phyloP scores from a whole-genome alignment of 2,329 filamentous ascomycete genomes.

The Trichothecium sympodiale region DNA sequence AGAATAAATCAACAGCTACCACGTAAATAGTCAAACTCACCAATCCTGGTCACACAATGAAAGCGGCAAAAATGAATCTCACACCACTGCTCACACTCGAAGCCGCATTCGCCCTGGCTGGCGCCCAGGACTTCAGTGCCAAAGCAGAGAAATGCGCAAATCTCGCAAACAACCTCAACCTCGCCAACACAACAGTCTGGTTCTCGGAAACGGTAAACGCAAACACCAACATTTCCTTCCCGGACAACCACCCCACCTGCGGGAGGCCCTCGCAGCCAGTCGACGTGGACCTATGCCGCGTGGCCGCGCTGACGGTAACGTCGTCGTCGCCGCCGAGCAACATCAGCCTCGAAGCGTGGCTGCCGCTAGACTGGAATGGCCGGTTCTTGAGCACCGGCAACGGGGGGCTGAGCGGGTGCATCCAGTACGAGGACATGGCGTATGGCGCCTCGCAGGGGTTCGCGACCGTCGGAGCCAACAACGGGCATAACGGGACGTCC shows the following conservation, averaged over 20 bases:
- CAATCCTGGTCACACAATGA: too few species aligned
- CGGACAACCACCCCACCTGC: conserved; percentile 28
- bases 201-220: conserved; percentile 22
- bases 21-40: too few species aligned
- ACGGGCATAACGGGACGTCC: conserved; percentile 35
- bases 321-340: conserved; percentile 28
- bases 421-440: conserved; percentile 34
- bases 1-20: too few species aligned
- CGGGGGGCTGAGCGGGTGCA: conserved; percentile 36
- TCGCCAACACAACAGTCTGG: conserved; percentile 21
- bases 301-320: conserved; percentile 12
- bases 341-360: conserved; percentile 35
- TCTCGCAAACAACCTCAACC: conserved; percentile 17
- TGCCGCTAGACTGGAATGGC: conserved; percentile 28
- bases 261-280: conserved; percentile 9
- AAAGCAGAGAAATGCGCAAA: conserved; percentile 7
- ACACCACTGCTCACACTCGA: too few species aligned
- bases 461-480: conserved; percentile 36
- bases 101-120: too few species aligned
- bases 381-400: conserved; percentile 37
- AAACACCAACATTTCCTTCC: conserved; percentile 24
- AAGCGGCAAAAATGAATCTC: too few species aligned
- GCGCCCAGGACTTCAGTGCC: too few species aligned
- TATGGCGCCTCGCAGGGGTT: conserved; percentile 32
- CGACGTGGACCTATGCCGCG: conserved; percentile 9